Evolutionary conservation across 1,139 yeast species (phyloP).

Genomic region (Nematodospora anomalae): DNA sequence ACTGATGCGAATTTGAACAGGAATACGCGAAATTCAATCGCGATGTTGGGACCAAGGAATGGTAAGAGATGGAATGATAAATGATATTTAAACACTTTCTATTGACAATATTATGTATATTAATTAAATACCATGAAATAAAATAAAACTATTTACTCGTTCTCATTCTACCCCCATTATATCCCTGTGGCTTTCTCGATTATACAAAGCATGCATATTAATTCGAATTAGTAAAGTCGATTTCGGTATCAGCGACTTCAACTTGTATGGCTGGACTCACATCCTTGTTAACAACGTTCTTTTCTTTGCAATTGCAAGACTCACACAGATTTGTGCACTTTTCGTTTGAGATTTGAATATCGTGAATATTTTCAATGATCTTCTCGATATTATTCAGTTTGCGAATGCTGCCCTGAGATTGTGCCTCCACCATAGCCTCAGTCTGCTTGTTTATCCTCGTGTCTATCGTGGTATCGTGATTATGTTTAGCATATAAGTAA

Average conservation of each 20-base stretch:
- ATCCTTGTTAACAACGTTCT: conserved; percentile 1
- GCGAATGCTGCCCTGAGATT: neutral
- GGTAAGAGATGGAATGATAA: neutral
- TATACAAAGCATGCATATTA: no score
- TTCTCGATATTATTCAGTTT: conserved; percentile 4
- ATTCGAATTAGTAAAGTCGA: conserved; percentile 22
- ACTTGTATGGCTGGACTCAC: conserved; percentile 12
- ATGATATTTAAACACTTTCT: no score
- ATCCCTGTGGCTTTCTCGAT: no score
- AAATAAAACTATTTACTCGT: no score
- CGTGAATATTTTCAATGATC: conserved; percentile 4
- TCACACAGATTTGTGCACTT: conserved; percentile 13
- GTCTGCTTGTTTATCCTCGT: conserved; percentile 22
- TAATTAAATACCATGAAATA: no score
- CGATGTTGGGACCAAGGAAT: neutral
- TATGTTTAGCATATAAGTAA: conserved; percentile 44
- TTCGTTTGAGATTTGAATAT: conserved; percentile 4
- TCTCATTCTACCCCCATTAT: no score
- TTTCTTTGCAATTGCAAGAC: conserved; percentile 11
- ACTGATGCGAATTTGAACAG: conserved; percentile 6
- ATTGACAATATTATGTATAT: no score
- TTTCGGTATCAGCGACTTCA: conserved; percentile 15
- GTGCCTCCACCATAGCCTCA: neutral
- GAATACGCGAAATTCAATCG: neutral
- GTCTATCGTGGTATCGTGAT: conserved; percentile 20